phyloP scores from a whole-genome alignment of 305 asterid species.

The Rubia peregrina region DNA sequence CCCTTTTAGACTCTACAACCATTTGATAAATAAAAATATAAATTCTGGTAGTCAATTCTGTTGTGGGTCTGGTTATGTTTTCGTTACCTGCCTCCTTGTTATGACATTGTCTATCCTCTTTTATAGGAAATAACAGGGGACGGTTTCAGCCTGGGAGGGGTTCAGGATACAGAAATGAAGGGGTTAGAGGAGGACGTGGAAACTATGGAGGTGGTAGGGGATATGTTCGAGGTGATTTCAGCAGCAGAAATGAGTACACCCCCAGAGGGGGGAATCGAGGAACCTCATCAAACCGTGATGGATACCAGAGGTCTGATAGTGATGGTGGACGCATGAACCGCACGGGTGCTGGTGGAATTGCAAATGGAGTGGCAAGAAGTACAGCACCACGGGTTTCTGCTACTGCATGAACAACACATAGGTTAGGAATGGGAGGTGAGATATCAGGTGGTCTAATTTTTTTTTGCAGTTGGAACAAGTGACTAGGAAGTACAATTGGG shows the following conservation, averaged over 20 bases:
- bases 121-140: conserved; percentile 50
- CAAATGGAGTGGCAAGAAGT: conserved; percentile 45
- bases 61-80: background rate
- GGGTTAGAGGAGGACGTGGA: conserved; percentile 68
- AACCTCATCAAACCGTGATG: conserved; percentile 59
- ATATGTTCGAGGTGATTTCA: conserved; percentile 48
- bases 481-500: conserved; percentile 6
- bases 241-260: conserved; percentile 48
- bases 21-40: background rate
- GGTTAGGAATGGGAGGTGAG: conserved; percentile 14
- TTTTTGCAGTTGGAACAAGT: background rate
- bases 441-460: background rate
- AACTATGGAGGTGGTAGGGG: conserved; percentile 59
- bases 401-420: conserved; percentile 41
- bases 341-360: conserved; percentile 30
- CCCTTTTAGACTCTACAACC: background rate
- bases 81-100: background rate
- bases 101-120: background rate
- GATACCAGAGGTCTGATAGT: conserved; percentile 50
- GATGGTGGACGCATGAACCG: conserved; percentile 51
- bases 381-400: conserved; percentile 59
- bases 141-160: conserved; percentile 62
- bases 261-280: conserved; percentile 62
- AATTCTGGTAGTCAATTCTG: background rate
- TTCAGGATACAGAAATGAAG: conserved; percentile 69